Conservation (phyloP, 2,329 filamentous ascomycete genomes). For the Xylaria sp. region DNA sequence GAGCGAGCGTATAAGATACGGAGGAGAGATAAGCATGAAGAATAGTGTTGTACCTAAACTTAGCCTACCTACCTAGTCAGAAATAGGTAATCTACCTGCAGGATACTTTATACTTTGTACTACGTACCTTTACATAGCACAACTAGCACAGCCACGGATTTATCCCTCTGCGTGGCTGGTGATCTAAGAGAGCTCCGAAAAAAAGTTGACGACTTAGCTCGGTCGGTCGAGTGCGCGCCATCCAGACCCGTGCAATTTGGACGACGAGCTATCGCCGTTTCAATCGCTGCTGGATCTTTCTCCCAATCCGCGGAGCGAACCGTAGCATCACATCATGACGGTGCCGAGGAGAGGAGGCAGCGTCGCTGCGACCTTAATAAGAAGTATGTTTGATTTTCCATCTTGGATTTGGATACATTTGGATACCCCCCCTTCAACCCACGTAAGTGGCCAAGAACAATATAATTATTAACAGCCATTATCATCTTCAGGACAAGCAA, state of each 20-base stretch:
- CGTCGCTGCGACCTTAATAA: conserved; percentile 60
- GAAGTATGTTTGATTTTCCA: conserved; percentile 55
- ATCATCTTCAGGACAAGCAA: conserved; percentile 45
- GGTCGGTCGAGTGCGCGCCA: conserved; percentile 20
- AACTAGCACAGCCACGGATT: conserved; percentile 10
- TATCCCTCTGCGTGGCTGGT: conserved; percentile 22
- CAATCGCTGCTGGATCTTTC: conserved; percentile 32
- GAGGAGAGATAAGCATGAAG: not conserved
- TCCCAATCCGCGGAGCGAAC: conserved; percentile 30
- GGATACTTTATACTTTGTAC: no score
- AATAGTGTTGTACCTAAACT: not conserved
- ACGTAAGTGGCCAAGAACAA: not conserved
- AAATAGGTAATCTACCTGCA: no score
- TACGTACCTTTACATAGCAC: no score
- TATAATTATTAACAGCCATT: not conserved
- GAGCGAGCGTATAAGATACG: conserved; percentile 3
- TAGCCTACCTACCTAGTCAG: no score
- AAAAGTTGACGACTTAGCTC: conserved; percentile 44
- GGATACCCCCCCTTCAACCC: not conserved
- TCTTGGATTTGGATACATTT: not conserved
- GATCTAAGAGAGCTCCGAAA: conserved; percentile 38
- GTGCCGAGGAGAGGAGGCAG: conserved; percentile 67
- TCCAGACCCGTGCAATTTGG: conserved; percentile 19
- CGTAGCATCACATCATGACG: conserved; percentile 55
- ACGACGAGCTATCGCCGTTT: conserved; percentile 32